These are phyloP conservation scores for Saccharomycopsis microspora DNA, from an alignment of 805 yeast genomes.

Conservation along the genomic window DNA sequence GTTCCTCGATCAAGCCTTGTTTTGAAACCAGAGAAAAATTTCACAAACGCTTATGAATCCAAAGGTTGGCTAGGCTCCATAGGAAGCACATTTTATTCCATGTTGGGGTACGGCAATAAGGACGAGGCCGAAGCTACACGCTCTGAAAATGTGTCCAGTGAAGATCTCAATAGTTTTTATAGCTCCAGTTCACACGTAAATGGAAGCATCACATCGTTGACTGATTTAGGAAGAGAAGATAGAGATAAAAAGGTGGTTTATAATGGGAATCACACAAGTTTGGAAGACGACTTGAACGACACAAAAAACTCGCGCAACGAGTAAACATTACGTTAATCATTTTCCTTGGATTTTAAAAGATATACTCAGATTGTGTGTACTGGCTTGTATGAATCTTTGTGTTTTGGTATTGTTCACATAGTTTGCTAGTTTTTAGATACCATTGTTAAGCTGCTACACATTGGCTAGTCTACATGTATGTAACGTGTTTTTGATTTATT, in stretches of 20 bases:
- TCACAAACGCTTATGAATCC: constrained; percentile 20
- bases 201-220: constrained; percentile 10
- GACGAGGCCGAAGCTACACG: constrained; percentile 9
- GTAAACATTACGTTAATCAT: too few relatives aligned
- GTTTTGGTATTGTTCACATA: too few relatives aligned
- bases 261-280: constrained; percentile 43
- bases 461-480: too few relatives aligned
- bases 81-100: constrained; percentile 23
- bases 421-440: too few relatives aligned
- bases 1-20: constrained; percentile 67
- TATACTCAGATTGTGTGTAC: too few relatives aligned
- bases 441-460: too few relatives aligned
- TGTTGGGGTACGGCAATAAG: constrained; percentile 22
- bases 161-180: constrained; percentile 22
- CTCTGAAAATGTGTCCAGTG: constrained; percentile 23
- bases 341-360: too few relatives aligned
- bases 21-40: constrained; percentile 44
- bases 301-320: too few relatives aligned
- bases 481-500: too few relatives aligned
- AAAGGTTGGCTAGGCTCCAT: constrained; percentile 24
- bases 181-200: constrained; percentile 15
- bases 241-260: constrained; percentile 35
- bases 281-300: constrained; percentile 35
- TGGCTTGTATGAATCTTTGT: too few relatives aligned
- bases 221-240: constrained; percentile 18